phyloP scores from a whole-genome alignment of 257 asterid genomes.

The Solanum chiquidenum region DNA sequence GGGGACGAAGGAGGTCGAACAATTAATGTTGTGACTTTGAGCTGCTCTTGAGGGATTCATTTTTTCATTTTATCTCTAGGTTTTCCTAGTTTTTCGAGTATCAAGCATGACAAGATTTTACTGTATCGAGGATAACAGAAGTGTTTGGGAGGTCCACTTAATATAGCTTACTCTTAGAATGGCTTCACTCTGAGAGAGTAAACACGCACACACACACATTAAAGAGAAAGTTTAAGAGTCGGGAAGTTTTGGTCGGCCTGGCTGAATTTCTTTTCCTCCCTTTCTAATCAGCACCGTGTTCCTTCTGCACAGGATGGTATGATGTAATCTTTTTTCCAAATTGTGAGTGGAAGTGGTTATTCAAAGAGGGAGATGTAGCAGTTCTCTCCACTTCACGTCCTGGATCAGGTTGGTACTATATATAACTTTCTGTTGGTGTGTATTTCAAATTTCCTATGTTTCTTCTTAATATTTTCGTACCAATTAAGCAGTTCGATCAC shows the following conservation, averaged over 20 bases:
- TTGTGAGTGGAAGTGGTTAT: conserved; percentile 72
- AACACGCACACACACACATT: background rate
- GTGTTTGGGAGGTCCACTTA: background rate
- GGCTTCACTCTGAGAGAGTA: background rate
- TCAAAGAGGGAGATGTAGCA: conserved; percentile 98
- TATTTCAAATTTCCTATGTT: background rate
- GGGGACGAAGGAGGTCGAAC: background rate
- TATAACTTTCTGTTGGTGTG: background rate
- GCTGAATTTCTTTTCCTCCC: background rate
- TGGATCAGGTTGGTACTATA: conserved; percentile 54
- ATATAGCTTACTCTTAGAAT: background rate
- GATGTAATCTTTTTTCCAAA: conserved; percentile 78
- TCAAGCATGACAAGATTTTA: background rate
- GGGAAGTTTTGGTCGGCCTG: background rate
- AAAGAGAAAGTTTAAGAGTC: background rate
- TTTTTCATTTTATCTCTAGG: background rate
- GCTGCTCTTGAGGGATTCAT: background rate
- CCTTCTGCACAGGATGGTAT: conserved; percentile 65
- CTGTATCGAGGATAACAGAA: background rate
- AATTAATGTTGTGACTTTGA: background rate
- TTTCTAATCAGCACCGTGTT: background rate
- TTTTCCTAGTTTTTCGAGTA: background rate
- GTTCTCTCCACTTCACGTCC: conserved; percentile 92
- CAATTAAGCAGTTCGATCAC: conserved; percentile 43
- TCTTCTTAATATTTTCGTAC: background rate